Percentiles rank a stretch among this genome's conserved stretches.
These are phyloP conservation scores for Waltergamsia citrina DNA, from an alignment of 2,329 filamentous ascomycete genomes.

Conservation along the genomic window DNA sequence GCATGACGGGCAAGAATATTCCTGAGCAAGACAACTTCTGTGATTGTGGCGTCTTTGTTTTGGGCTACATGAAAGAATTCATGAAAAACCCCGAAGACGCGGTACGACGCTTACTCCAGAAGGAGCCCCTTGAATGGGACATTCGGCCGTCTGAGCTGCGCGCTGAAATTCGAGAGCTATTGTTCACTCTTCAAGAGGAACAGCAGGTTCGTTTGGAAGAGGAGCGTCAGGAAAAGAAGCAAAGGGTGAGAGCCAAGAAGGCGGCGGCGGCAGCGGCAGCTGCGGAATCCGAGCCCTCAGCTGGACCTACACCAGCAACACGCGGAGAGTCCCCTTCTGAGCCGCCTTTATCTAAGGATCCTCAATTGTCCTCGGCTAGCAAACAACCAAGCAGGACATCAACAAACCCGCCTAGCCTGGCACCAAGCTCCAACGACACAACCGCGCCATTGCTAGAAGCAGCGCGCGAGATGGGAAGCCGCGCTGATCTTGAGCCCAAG, in stretches of 20 bases:
- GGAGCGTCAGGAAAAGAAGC: constrained; percentile 22
- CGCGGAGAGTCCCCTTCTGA: too few species aligned
- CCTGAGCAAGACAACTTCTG: constrained; percentile 76
- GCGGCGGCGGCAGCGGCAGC: not conserved
- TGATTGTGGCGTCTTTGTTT: constrained; percentile 82
- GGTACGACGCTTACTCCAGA: constrained; percentile 53
- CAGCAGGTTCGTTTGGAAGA: constrained; percentile 36
- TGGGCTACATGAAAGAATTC: constrained; percentile 80
- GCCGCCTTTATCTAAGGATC: too few species aligned
- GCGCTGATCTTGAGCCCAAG: not conserved
- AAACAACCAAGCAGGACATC: too few species aligned
- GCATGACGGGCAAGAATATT: constrained; percentile 63
- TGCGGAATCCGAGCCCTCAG: not conserved
- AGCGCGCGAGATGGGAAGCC: too few species aligned
- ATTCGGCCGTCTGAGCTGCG: constrained; percentile 55
- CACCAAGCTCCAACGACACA: too few species aligned
- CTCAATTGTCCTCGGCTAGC: too few species aligned
- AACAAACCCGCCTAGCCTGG: too few species aligned
- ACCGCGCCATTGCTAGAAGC: too few species aligned
- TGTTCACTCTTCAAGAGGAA: constrained; percentile 52
- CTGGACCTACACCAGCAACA: too few species aligned
- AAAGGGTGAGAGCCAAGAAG: not conserved
- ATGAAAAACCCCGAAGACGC: constrained; percentile 65
- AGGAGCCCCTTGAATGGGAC: constrained; percentile 37
- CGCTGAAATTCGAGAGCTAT: constrained; percentile 51